phyloP scores from a whole-genome alignment of 441 rosid genomes.

The Arabidopsis hybrid region DNA sequence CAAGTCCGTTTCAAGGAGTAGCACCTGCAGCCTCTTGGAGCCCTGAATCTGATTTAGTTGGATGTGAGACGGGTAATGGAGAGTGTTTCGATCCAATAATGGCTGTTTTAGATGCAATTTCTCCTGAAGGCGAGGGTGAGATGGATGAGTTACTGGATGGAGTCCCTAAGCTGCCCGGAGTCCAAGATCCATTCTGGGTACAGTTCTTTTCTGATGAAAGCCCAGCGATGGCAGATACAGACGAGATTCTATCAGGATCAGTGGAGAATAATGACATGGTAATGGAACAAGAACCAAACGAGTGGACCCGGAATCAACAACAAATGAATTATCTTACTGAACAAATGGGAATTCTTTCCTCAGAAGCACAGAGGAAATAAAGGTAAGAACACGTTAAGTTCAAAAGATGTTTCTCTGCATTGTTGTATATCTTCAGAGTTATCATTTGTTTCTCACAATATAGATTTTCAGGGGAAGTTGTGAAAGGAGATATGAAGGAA shows the following conservation, averaged over 20 bases:
- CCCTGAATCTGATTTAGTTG: constrained; percentile 47
- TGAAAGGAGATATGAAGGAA: constrained; percentile 24
- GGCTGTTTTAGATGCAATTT: constrained; percentile 44
- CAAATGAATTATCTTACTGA: constrained; percentile 57
- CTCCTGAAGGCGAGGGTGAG: constrained; percentile 48
- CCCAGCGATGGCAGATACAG: constrained; percentile 49
- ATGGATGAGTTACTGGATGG: constrained; percentile 49
- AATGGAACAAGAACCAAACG: constrained; percentile 54
- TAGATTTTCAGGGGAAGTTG: constrained; percentile 11
- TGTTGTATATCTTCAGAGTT: neutral
- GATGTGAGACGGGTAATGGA: constrained; percentile 47
- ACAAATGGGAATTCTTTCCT: constrained; percentile 64
- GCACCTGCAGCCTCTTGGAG: constrained; percentile 41
- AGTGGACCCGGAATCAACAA: constrained; percentile 45
- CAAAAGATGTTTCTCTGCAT: constrained; percentile 10
- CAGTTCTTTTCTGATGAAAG: constrained; percentile 58
- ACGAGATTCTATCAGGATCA: constrained; percentile 54
- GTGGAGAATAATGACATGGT: constrained; percentile 48
- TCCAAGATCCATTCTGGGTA: constrained; percentile 67
- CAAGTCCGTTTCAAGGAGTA: constrained; percentile 42
- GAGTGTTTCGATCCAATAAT: constrained; percentile 52
- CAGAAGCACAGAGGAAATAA: constrained; percentile 51
- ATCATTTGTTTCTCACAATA: constrained; percentile 27
- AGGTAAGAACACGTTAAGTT: constrained; percentile 13
- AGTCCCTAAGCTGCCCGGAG: constrained; percentile 54